These are phyloP conservation scores for Tuctoria greenei DNA, from an alignment of 176 grass and related monocot species.

Conservation along the genomic window DNA sequence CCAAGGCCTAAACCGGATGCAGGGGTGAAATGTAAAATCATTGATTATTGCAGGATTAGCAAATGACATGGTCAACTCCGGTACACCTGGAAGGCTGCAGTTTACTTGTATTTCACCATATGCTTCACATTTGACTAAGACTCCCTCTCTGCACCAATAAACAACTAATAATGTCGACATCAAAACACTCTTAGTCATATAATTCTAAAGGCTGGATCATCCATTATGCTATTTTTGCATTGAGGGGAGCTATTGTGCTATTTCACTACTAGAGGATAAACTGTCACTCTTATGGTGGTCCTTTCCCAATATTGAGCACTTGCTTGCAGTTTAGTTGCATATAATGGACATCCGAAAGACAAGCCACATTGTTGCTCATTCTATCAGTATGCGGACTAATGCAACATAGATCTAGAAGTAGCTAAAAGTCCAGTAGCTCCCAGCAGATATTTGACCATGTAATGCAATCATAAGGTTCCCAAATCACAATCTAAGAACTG, in stretches of 20 bases:
- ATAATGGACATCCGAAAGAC: background rate
- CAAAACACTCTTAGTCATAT: background rate
- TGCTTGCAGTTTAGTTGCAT: background rate
- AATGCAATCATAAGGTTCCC: constrained; percentile 12
- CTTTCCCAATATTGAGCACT: background rate
- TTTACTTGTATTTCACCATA: constrained; percentile 92
- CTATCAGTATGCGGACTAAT: background rate
- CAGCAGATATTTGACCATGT: constrained; percentile 18
- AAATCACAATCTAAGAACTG: background rate
- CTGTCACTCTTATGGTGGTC: background rate
- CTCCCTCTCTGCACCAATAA: constrained; percentile 58
- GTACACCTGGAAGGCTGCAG: constrained; percentile 78
- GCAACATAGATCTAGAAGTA: background rate
- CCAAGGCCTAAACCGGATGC: constrained; percentile 87
- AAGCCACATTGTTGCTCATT: background rate
- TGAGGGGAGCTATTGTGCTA: background rate
- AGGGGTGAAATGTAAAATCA: constrained; percentile 89
- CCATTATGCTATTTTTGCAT: background rate
- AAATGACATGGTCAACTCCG: constrained; percentile 89
- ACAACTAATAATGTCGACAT: background rate
- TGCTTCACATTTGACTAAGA: constrained; percentile 75
- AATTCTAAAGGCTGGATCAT: background rate
- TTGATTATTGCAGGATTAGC: constrained; percentile 68
- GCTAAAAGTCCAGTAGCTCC: background rate
- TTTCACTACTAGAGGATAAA: background rate